A percentile compares a stretch with the other conserved stretches of the same genome.
Conservation (phyloP, 306 rosid species). For the Cicer cuneatum region DNA sequence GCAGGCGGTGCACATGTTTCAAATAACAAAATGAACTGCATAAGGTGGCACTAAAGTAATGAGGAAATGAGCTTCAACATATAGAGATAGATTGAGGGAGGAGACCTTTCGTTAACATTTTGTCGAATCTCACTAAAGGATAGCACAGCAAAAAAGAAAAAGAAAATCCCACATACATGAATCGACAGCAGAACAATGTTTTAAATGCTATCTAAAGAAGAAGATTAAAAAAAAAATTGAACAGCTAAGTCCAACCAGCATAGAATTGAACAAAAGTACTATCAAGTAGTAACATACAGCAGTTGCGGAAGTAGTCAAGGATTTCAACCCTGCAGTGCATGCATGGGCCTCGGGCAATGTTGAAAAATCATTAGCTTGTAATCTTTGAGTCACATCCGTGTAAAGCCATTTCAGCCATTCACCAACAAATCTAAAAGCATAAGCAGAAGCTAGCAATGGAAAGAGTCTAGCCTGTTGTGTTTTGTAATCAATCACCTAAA, state of each 20-base stretch:
- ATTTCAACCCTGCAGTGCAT: constrained; percentile 97
- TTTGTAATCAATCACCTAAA: constrained; percentile 93
- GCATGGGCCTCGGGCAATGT: constrained; percentile 98
- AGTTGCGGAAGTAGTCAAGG: constrained; percentile 86
- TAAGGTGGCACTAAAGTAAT: not conserved
- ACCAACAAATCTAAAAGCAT: constrained; percentile 95
- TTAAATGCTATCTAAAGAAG: not conserved
- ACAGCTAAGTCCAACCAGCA: constrained; percentile 18
- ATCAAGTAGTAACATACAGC: constrained; percentile 67
- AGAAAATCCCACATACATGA: not conserved
- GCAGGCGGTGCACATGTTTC: not conserved
- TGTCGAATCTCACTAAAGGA: not conserved
- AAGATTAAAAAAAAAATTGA: constrained; percentile 12
- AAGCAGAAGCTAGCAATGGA: constrained; percentile 98
- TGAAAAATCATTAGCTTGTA: constrained; percentile 80
- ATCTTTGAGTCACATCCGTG: constrained; percentile 79
- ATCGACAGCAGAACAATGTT: not conserved
- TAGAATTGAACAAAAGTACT: constrained; percentile 10
- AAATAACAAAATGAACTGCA: not conserved
- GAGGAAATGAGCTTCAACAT: not conserved
- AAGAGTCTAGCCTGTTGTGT: constrained; percentile 95
- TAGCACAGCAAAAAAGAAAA: not conserved
- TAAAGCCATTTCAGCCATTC: constrained; percentile 95
- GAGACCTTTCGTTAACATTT: not conserved
- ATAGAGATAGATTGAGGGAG: constrained; percentile 5